Base-by-base conservation (phyloP, 2,329 filamentous ascomycete species). In the Cephalotrichum gorgonifer region DNA sequence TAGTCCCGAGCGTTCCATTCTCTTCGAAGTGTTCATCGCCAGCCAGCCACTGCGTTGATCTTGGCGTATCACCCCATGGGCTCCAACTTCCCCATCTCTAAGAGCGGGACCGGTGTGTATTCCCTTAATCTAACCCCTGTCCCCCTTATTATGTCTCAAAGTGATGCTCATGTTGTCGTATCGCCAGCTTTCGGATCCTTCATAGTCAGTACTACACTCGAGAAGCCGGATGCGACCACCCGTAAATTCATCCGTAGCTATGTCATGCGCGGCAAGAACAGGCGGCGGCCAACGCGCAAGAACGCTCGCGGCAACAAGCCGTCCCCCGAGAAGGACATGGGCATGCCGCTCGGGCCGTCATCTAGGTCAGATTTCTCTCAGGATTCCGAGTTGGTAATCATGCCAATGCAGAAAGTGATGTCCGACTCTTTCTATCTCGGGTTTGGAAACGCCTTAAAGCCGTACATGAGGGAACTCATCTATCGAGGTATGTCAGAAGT, bases 251-350 rank as follows among this genome's bases (percentile, higher is more conserved):
- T 60, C 35, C 57, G 58, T 38, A 58, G 58, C 50, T 56, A 60
- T 57, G 57, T 59, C 9, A 60, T 60, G 58, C 56, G 57, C 14
- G 58, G 56, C 3, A 60, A 59, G 44, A 60, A 60, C 23, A 26
- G 23, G 17, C 11, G 12, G 14, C 27, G 3, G 27, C 43, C n/a
- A 22, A 22, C 1, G 42, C 42, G 11, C 26, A 11, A 17, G 42
- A 44, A 25, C 15, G 43, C 14, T 26, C 43, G 35, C 47, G 43
- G 30, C 22, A 8, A 4, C 9, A 1, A 25, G 2, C n/a, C 2
- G 15, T 15, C 9, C 3, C 17, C 43, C n/a, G n/a, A n/a, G n/a
- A n/a, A n/a, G n/a, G n/a, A n/a, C n/a, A n/a, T n/a, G n/a, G n/a
- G n/a, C n/a, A n/a, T n/a, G n/a, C n/a, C n/a, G n/a, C n/a, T n/a